phyloP scores from a whole-genome alignment of 805 yeast species.

The Sugiyamaella mastotermitis region DNA sequence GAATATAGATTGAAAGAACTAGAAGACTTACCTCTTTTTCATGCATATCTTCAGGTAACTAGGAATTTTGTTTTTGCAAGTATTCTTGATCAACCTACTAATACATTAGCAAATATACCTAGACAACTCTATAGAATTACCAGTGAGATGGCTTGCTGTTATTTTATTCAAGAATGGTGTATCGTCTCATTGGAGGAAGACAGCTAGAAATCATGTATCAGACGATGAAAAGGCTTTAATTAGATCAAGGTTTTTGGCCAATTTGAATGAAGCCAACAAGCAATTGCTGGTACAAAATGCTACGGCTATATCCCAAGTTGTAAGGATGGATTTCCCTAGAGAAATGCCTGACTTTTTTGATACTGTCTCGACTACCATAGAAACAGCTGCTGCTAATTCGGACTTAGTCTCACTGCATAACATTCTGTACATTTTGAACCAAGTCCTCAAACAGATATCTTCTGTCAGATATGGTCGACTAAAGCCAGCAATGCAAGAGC shows the following conservation, averaged over 20 bases:
- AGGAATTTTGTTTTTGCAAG: too few relatives aligned
- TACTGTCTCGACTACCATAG: slow-evolving; percentile 33
- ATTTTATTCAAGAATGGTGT: slow-evolving; percentile 86
- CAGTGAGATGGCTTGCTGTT: slow-evolving; percentile 78
- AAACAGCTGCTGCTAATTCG: slow-evolving; percentile 29
- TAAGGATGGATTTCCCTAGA: slow-evolving; percentile 76
- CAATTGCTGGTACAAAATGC: slow-evolving; percentile 81
- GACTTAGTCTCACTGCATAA: slow-evolving; percentile 48
- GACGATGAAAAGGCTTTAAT: slow-evolving; percentile 69
- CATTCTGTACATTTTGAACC: slow-evolving; percentile 61
- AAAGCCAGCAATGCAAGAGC: slow-evolving; percentile 67
- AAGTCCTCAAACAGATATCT: slow-evolving; percentile 67
- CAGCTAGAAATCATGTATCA: slow-evolving; percentile 28
- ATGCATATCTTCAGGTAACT: slow-evolving; percentile 47
- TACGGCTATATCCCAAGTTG: slow-evolving; percentile 70
- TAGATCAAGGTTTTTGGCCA: slow-evolving; percentile 48
- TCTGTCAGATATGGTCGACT: slow-evolving; percentile 80
- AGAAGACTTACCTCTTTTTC: slow-evolving; percentile 61
- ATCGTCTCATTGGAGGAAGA: slow-evolving; percentile 76
- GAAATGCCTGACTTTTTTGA: slow-evolving; percentile 84
- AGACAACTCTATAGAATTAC: slow-evolving; percentile 52
- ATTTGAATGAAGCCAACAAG: slow-evolving; percentile 62
- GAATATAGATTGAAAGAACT: slow-evolving; percentile 64
- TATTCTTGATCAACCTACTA: too few relatives aligned
- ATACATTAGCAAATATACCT: slow-evolving; percentile 60